Base-by-base conservation (phyloP, 208 protist species). In the Kentomonas sorsogonicus region DNA sequence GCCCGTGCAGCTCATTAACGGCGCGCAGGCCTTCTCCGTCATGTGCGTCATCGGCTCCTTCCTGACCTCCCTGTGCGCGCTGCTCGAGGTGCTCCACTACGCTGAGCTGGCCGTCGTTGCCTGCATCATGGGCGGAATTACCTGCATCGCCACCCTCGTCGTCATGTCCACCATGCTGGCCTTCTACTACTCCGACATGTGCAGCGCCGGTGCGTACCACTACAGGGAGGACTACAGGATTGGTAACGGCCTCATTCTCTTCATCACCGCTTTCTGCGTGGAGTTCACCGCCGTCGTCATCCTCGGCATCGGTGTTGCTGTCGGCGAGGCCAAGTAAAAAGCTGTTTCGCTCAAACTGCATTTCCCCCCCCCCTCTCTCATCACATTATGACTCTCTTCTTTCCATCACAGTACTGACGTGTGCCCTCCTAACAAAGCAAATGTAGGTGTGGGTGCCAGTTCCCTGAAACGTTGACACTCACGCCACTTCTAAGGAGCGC, bases 21-120 rank as follows among this genome's bases (percentile, higher is more conserved):
- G 61, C 56, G 74, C 74, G 13, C 74, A 82, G 64, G 69, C 74
- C 44, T 82, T 82, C 64, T 82, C 74, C 13, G 70, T 82, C 55
- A 82, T 82, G 74, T 82, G 61, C 63, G 63, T 82, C 57, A 82
- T 82, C 30, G 74, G 74, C 48, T 69, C 69, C 41, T 73, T 76
- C 66, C 60, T 82, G 41, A 76, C 66, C 43, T 62, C 60, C 45
- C 22, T n/a, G 15, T 64, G 69, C 1, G 64, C 60, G 15, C 40
- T 82, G 20, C 70, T 82, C 22, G 66, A 82, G 66, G 58, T 82
- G 27, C 66, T 74, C 56, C 65, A 74, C 63, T 76, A 67, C 43
- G 74, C 74, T 47, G 74, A 82, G 60, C 65, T 82, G 3, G 74
- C 74, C 57, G 66, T 82, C 38, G 74, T 82, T 18, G 74, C 74